Percentiles rank a stretch among this genome's conserved stretches.
Conservation (phyloP, 2,329 filamentous ascomycete genomes). For the Fusarium nodosum region DNA sequence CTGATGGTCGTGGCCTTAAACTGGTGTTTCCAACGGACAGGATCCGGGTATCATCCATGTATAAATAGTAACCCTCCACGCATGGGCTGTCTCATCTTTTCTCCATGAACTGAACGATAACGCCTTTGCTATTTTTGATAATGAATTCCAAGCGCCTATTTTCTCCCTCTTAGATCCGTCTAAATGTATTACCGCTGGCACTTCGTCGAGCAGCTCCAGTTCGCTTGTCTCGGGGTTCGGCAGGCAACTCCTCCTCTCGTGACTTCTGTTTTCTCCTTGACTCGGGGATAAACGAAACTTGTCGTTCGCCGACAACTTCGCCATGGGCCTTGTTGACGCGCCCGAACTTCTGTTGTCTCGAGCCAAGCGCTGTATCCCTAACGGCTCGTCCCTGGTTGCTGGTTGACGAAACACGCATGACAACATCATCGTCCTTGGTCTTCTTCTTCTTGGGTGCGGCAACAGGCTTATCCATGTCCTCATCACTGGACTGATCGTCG, state of each 20-base stretch:
- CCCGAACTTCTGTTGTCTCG: slow-evolving; percentile 65
- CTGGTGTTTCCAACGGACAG: slow-evolving; percentile 45
- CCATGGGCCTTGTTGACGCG: slow-evolving; percentile 62
- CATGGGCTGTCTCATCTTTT: slow-evolving; percentile 45
- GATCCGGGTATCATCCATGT: slow-evolving; percentile 52
- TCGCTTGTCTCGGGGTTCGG: slow-evolving; percentile 53
- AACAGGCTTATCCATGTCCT: slow-evolving; percentile 53
- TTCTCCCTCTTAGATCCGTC: slow-evolving; percentile 67
- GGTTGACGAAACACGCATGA: slow-evolving; percentile 78
- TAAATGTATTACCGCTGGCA: slow-evolving; percentile 82
- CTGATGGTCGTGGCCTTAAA: slow-evolving; percentile 22
- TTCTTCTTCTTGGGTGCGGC: slow-evolving; percentile 43
- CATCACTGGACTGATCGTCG: slow-evolving; percentile 61
- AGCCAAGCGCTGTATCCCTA: slow-evolving; percentile 69
- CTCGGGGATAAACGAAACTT: slow-evolving; percentile 80
- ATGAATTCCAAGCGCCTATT: slow-evolving; percentile 46
- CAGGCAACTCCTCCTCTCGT: slow-evolving; percentile 48
- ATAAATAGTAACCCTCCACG: slow-evolving; percentile 48
- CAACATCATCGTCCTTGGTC: slow-evolving; percentile 59
- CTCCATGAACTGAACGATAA: slow-evolving; percentile 44
- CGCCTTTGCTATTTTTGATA: slow-evolving; percentile 44
- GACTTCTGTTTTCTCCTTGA: slow-evolving; percentile 65
- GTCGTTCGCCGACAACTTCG: slow-evolving; percentile 72
- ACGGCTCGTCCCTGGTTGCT: slow-evolving; percentile 71
- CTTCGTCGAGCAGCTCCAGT: slow-evolving; percentile 69